Conservation (phyloP, 1,284 basidiomycete species). For the Marasmius oreades region DNA sequence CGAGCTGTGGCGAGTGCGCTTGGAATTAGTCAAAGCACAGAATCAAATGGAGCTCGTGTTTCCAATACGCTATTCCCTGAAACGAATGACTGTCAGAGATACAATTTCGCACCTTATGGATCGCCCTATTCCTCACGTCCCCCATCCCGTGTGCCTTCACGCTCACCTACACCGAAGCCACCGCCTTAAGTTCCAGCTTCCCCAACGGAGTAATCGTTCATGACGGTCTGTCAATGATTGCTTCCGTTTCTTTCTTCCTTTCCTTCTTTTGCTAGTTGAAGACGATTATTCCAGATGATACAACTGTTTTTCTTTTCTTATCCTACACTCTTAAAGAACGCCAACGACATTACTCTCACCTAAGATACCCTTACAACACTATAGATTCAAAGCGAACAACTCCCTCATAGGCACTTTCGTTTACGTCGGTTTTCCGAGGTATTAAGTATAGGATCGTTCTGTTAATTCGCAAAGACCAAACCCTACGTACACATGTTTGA, state of each 20-base stretch:
- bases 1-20: conserved; percentile 45
- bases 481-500: too few relatives aligned
- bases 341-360: background rate
- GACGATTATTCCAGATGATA: background rate
- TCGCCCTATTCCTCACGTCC: conserved; percentile 61
- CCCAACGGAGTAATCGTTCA: conserved; percentile 9
- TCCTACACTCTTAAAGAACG: background rate
- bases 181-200: conserved; percentile 1
- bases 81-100: conserved; percentile 51
- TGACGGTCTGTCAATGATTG: background rate
- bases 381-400: background rate
- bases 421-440: background rate
- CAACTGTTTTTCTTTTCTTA: background rate
- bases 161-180: conserved; percentile 17
- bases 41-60: conserved; percentile 13
- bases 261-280: background rate
- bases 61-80: conserved; percentile 36
- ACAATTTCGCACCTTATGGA: conserved; percentile 62
- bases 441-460: background rate
- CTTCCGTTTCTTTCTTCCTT: background rate
- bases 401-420: background rate
- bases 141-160: conserved; percentile 47
- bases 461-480: too few relatives aligned
- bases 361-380: conserved; percentile 1
- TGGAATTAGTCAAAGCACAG: conserved; percentile 20